Base-by-base conservation (phyloP, 768 basidiomycete species). In the Tricholoma furcatifolium region DNA sequence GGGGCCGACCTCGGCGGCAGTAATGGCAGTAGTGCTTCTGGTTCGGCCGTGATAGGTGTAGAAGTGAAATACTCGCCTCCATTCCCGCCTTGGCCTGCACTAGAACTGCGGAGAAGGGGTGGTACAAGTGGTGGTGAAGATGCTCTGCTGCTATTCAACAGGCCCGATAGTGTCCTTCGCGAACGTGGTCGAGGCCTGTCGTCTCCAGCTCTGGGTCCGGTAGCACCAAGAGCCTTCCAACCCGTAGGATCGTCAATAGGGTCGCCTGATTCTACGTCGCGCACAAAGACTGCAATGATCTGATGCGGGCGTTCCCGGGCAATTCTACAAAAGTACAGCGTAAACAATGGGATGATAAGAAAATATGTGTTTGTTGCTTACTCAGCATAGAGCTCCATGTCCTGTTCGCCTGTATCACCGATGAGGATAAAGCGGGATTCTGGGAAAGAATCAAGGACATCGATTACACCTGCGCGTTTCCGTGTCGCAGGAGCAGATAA, bases 391-490 rank as follows among this genome's bases (percentile, higher is more conserved):
- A 98, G 75, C 67, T 98, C 94, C 40, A 98, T 71, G 69, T 98
- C 96, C 60, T 97, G 95, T 65, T 98, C 96, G 31, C 95, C 96
- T 0, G 87, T 84, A 66, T 98, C 96, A 6, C 96, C 96, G 36
- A 98, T 76, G 44, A 95, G 80, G 62, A 98, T 68, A 70, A 98
- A 97, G 35, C 70, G 74, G 1, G 89, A 83, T 36, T 83, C 74
- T 0, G 83, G 83, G 66, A 95, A 95, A 2, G 82, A 73, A 35
- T 87, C 79, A 11, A 95, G 72, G 18, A 92, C 75, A 35, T 94
- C 90, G n/a, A 86, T 65, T 7, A 98, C 82, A 17, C 87, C 88
- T 0, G 80, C 81, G 5, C 85, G 84, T 69, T 98, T 98, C 32
- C 95, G 82, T 17, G 82, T 78, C 1, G 93, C 88, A 2, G 92